Percentiles rank a stretch among this genome's conserved stretches.
phyloP scores from a whole-genome alignment of 306 rosid genomes.

The Cucurbita argyrosperma region DNA sequence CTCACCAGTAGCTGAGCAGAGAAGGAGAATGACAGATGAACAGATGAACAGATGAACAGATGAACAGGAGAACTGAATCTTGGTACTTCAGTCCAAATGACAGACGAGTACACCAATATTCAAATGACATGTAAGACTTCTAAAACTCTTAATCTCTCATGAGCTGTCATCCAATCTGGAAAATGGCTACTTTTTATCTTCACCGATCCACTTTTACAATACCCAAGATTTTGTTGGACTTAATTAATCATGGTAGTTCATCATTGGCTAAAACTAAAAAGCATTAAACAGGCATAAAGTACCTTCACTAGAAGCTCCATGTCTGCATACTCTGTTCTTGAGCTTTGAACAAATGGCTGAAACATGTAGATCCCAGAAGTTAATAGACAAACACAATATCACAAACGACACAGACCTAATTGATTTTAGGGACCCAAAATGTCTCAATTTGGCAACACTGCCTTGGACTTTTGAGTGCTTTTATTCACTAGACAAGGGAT shows the following conservation, averaged over 20 bases:
- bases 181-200: not conserved
- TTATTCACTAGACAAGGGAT: not conserved
- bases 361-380: not conserved
- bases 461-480: not conserved
- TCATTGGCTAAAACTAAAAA: not conserved
- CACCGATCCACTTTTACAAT: not conserved
- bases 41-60: not conserved
- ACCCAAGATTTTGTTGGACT: not conserved
- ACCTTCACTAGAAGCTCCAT: not conserved
- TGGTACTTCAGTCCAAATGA: not conserved
- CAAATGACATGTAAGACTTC: not conserved
- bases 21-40: not conserved
- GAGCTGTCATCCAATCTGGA: not conserved
- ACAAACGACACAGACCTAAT: not conserved
- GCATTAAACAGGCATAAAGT: not conserved
- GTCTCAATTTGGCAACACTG: not conserved
- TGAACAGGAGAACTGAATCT: not conserved
- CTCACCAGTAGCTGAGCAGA: not conserved
- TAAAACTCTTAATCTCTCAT: not conserved
- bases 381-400: not conserved
- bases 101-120: not conserved
- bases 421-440: not conserved
- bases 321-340: not conserved
- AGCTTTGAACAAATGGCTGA: not conserved
- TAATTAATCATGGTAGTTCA: not conserved